Percentiles rank a stretch among this genome's conserved stretches.
Conservation (phyloP, 768 basidiomycete genomes). For the Mycena galopus region DNA sequence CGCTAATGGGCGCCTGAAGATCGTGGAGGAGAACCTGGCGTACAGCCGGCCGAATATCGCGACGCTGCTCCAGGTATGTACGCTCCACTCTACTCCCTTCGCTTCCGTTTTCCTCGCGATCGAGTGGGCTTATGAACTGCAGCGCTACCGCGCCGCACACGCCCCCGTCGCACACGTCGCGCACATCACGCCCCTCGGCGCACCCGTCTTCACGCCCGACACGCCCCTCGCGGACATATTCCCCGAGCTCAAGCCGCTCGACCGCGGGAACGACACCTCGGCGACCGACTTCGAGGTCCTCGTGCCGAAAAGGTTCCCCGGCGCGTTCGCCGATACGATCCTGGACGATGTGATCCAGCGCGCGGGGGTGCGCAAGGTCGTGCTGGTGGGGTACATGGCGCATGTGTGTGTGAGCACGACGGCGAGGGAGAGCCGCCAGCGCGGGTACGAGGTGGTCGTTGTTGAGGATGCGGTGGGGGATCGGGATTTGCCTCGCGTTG, state of each 20-base stretch:
- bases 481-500: too few species aligned
- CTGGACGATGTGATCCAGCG: too few species aligned
- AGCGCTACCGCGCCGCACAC: constrained; percentile 27
- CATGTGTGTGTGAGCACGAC: background rate
- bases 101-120: background rate
- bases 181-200: constrained; percentile 21
- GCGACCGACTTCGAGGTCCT: background rate
- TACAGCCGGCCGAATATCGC: background rate
- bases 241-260: constrained; percentile 4
- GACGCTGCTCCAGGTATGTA: background rate
- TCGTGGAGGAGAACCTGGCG: background rate
- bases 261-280: background rate
- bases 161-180: constrained; percentile 16
- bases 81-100: background rate
- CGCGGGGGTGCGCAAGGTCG: too few species aligned
- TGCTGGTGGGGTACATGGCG: too few species aligned
- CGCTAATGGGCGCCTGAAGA: background rate
- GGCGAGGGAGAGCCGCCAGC: background rate
- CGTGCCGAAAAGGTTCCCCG: too few species aligned
- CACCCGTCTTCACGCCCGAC: constrained; percentile 27
- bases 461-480: too few species aligned
- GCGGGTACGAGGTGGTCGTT: too few species aligned
- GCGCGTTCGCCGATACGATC: too few species aligned
- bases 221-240: constrained; percentile 30
- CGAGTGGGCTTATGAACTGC: background rate